Percentiles rank a stretch among this genome's conserved stretches.
phyloP scores from a whole-genome alignment of 2,329 filamentous ascomycete species.

The Didymella segeticola region DNA sequence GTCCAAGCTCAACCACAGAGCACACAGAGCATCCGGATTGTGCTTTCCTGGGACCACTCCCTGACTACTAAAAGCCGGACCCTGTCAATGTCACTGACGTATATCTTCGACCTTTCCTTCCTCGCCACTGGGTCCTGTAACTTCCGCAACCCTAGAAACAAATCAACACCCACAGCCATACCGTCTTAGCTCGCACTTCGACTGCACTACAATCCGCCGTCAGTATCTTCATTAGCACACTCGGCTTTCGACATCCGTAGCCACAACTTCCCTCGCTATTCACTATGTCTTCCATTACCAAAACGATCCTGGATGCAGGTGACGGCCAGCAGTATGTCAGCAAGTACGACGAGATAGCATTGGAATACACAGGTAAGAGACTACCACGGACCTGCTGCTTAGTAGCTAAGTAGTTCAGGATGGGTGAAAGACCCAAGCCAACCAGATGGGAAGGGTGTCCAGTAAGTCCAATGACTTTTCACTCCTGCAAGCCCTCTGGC shows the following conservation, averaged over 20 bases:
- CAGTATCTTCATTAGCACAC: background rate
- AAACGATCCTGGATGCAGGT: conserved; percentile 68
- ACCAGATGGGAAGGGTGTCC: conserved; percentile 68
- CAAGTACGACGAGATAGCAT: conserved; percentile 75
- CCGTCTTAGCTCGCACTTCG: background rate
- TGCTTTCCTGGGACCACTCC: conserved; percentile 11
- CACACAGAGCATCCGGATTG: conserved; percentile 37
- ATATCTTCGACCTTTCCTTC: conserved; percentile 7
- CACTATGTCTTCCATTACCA: conserved; percentile 67
- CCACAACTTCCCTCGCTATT: conserved; percentile 9
- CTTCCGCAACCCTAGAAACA: background rate
- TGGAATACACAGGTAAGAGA: conserved; percentile 77
- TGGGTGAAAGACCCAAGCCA: conserved; percentile 74
- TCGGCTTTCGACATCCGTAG: background rate
- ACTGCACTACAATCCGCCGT: background rate
- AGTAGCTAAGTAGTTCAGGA: conserved; percentile 50
- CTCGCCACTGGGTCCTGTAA: background rate
- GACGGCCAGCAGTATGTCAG: conserved; percentile 66
- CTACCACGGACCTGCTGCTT: background rate
- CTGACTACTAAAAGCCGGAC: conserved; percentile 31
- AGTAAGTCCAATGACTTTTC: conserved; percentile 62
- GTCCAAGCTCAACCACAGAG: conserved; percentile 33
- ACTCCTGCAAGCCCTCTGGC: too few relatives aligned
- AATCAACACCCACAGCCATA: background rate
- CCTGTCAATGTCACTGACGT: conserved; percentile 18